Percentiles rank a stretch among this genome's conserved stretches.
phyloP scores from a whole-genome alignment of 2,329 filamentous ascomycete species.

The Colletotrichum tropicale region DNA sequence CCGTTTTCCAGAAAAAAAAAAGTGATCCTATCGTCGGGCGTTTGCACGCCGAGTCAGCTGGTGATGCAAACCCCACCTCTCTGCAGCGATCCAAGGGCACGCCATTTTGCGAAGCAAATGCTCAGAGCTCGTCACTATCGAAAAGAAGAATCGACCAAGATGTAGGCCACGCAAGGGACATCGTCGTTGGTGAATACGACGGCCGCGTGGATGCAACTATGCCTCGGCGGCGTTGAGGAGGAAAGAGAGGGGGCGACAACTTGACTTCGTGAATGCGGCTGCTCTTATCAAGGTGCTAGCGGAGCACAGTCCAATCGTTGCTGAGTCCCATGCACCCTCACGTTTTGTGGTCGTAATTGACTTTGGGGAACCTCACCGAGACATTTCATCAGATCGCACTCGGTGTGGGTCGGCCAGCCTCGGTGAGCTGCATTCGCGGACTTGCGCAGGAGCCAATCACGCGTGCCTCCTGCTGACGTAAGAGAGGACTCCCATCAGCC shows the following conservation, averaged over 20 bases:
- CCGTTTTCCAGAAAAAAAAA: not conserved
- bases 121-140: not conserved
- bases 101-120: constrained; percentile 12
- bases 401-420: not conserved
- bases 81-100: not conserved
- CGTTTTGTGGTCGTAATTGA: not conserved
- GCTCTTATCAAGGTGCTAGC: not conserved
- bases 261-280: not conserved
- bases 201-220: not conserved
- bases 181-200: not conserved
- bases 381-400: not conserved
- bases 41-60: not conserved
- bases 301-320: not conserved
- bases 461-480: not conserved
- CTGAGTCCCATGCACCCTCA: not conserved
- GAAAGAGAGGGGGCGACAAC: not conserved
- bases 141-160: not conserved
- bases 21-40: not conserved
- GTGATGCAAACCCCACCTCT: not conserved
- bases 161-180: not conserved
- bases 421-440: not conserved
- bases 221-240: not conserved
- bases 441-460: not conserved
- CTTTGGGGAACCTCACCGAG: not conserved
- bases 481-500: not conserved